phyloP scores from a whole-genome alignment of 768 basidiomycete species.

The Xerocomus spinulosus region DNA sequence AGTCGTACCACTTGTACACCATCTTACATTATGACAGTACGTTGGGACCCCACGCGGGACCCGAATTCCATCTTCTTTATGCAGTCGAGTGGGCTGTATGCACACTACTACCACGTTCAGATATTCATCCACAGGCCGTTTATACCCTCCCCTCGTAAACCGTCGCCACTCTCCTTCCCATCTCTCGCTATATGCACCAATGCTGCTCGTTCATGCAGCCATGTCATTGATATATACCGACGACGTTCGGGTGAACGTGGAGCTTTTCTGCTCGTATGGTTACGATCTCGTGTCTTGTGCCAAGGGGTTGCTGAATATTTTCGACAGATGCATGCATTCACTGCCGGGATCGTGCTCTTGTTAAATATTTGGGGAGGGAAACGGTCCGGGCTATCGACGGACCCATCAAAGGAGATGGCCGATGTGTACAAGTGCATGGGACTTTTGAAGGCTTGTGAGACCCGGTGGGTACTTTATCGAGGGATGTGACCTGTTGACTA shows the following conservation, averaged over 20 bases:
- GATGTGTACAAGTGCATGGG: constrained; percentile 51
- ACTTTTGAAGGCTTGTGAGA: constrained; percentile 35
- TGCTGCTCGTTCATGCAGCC: constrained; percentile 70
- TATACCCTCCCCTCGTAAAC: constrained; percentile 60
- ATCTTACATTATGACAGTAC: constrained; percentile 26
- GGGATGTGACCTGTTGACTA: no score
- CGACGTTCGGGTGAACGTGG: constrained; percentile 27
- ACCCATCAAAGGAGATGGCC: constrained; percentile 42
- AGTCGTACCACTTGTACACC: not conserved
- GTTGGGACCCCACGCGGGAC: constrained; percentile 43
- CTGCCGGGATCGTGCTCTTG: constrained; percentile 48
- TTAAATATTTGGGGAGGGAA: constrained; percentile 54
- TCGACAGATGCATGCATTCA: constrained; percentile 39
- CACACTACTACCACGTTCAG: constrained; percentile 51
- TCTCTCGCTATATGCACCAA: constrained; percentile 85
- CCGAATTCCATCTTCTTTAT: constrained; percentile 35
- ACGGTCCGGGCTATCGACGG: constrained; percentile 36
- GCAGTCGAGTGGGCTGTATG: constrained; percentile 49
- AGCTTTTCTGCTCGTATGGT: constrained; percentile 29
- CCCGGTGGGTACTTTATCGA: constrained; percentile 25
- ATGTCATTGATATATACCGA: constrained; percentile 59
- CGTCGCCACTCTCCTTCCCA: constrained; percentile 44
- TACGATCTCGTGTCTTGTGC: no score
- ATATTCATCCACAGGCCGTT: constrained; percentile 79
- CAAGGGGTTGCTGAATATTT: not conserved